These are phyloP conservation scores for Stagonosporopsis chrysanthemi DNA, from an alignment of 2,329 filamentous ascomycete genomes.

Conservation along the genomic window DNA sequence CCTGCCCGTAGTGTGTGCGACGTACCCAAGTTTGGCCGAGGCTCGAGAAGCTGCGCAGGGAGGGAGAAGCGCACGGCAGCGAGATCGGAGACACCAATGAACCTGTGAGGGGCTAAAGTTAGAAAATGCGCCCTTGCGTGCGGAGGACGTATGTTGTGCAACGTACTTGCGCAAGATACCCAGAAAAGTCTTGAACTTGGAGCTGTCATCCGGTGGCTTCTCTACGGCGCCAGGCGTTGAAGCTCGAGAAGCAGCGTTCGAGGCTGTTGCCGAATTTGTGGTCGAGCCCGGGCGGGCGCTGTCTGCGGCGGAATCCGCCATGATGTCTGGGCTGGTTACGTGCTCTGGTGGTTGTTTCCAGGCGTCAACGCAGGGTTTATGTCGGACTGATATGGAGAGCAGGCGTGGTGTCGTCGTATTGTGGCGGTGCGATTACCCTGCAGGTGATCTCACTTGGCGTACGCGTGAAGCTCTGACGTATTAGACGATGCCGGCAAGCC, in stretches of 20 bases:
- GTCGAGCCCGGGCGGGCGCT: conserved; percentile 32
- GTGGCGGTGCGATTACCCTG: conserved; percentile 27
- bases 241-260: conserved; percentile 47
- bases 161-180: conserved; percentile 83
- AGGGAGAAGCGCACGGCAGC: conserved; percentile 95
- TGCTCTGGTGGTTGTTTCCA: conserved; percentile 3
- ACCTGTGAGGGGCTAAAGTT: conserved; percentile 62
- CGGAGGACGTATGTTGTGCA: conserved; percentile 37
- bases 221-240: conserved; percentile 53
- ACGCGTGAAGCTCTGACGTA: conserved; percentile 36
- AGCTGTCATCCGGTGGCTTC: conserved; percentile 76
- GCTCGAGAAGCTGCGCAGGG: conserved; percentile 92
- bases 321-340: conserved; percentile 22
- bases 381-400: conserved; percentile 8
- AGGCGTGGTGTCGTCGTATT: conserved; percentile 20
- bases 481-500: conserved; percentile 29
- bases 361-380: conserved; percentile 3
- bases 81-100: conserved; percentile 95
- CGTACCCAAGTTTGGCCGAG: conserved; percentile 85
- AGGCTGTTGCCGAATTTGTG: conserved; percentile 42
- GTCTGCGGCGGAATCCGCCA: conserved; percentile 44
- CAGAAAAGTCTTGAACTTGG: conserved; percentile 88
- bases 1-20: conserved; percentile 11
- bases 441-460: conserved; percentile 17
- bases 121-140: conserved; percentile 22